Base-by-base conservation (phyloP, 1,284 basidiomycete genomes). In the Megacollybia platyphylla region DNA sequence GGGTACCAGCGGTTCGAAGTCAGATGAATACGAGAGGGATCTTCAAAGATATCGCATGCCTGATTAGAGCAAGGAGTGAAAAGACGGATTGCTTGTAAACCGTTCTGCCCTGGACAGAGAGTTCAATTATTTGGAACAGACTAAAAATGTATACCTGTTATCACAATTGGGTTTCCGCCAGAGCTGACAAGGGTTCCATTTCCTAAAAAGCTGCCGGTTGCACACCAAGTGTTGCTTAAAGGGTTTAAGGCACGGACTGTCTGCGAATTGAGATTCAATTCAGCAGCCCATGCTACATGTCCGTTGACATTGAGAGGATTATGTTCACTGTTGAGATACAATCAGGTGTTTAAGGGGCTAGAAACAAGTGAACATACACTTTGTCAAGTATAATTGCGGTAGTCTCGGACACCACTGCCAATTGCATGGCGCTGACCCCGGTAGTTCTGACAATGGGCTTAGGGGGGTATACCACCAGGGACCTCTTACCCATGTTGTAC, bases 221-320 rank as follows among this genome's bases (percentile, higher is more conserved):
- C 66, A 46, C 67, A 70, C 55, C 67, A 70, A 4, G 60, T 60
- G 54, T 70, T 64, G 4, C 64, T 62, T 11, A 55, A 30, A 36
- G 65, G 52, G 32, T 65, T 53, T 28, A 70, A 50, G 1, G 65
- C 53, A 8, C 52, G 52, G 17, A 60, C 59, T 4, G 52, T 55
- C 44, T 57, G 52, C 4, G 60, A 54, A 46, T 59, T 48, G 41
- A 63, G 54, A 49, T 62, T 48, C 49, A 55, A 64, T 18, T 64
- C 49, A 4, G 55, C 51, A 11, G 54, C 61, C 61, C 63, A 65
- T 0, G 63, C 62, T 0, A 57, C 52, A 38, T 60, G 58, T 17
- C 55, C 43, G 9, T 44, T 32, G 35, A 39, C 39, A 11, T 5
- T 38, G 20, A 43, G 42, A 8, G 41, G 38, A 28, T 46, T 46